Percentiles rank a stretch among this genome's conserved stretches.
Evolutionary conservation across 2,329 filamentous ascomycete species (phyloP).

Genomic region (Ceratocystis variospora): DNA sequence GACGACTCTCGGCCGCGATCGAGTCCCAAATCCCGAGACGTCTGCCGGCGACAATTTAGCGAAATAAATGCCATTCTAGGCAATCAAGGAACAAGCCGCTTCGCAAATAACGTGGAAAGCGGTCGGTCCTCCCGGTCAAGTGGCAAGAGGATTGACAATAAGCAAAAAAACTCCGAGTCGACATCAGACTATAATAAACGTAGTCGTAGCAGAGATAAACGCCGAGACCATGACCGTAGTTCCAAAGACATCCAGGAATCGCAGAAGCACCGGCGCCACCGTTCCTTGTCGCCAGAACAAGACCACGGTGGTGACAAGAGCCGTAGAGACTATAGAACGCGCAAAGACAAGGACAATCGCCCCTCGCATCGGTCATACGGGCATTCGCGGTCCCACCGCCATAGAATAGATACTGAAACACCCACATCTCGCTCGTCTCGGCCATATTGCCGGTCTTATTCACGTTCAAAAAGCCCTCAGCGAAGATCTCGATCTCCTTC

Average conservation of each 20-base stretch:
- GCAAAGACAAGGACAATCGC: not conserved
- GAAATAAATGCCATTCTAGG: conserved; percentile 46
- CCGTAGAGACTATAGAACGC: not conserved
- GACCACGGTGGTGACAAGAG: not conserved
- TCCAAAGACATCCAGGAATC: not conserved
- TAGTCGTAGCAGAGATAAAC: not conserved
- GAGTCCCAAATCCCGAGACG: conserved; percentile 1
- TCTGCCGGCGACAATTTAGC: conserved; percentile 41
- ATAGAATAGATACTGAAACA: not conserved
- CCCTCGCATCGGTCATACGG: not conserved
- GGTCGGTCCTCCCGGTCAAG: not conserved
- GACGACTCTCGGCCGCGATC: conserved; percentile 33
- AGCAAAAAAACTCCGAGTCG: conserved; percentile 15
- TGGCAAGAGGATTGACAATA: conserved; percentile 16
- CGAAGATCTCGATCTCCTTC: not conserved
- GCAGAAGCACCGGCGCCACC: not conserved
- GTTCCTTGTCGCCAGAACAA: not conserved
- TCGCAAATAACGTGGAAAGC: conserved; percentile 16
- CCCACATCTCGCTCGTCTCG: not conserved
- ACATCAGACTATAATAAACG: not conserved
- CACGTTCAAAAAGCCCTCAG: not conserved
- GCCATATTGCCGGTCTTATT: conserved; percentile 6
- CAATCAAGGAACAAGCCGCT: conserved; percentile 15
- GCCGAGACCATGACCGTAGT: not conserved
- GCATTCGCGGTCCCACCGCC: not conserved